Evolutionary conservation across 495 filamentous ascomycete species (phyloP), one percentile per base, ranked within the genome.

Genomic region (Penicillium crystallinum): DNA sequence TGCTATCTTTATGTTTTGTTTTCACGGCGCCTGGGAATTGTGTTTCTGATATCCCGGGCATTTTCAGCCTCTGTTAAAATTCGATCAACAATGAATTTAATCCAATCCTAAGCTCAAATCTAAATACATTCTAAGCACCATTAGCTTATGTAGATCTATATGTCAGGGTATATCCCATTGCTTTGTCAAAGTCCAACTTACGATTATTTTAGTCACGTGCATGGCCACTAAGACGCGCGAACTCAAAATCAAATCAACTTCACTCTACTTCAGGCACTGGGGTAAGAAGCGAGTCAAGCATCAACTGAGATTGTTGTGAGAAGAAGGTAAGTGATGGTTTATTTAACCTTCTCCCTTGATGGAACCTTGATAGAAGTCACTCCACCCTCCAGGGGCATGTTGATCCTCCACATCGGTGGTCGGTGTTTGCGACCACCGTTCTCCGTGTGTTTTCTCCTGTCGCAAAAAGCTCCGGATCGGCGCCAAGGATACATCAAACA

Each of bases 361-460:
- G n/a, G n/a, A n/a, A n/a, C n/a, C 22, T 36, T 34, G 31, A 14
- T 15, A 25, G 18, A 35, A 46, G 18, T n/a, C 35, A 41, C 19
- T 15, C 8, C 14, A 5, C 41, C 40, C 30, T 12, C 15, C 29
- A 31, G 27, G n/a, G 45, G 21, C 21, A 40, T 40, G 47, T 50
- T 50, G 48, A 39, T 46, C 41, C 15, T 46, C 51, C 27, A 14
- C 19, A 38, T 64, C 61, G 61, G 61, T 40, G 55, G 27, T 64
- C 61, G 61, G 60, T 58, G 54, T 30, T 63, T 63, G 46, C 21
- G 42, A 46, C 18, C 57, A 46, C 60, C 60, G 60, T 56, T 14
- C 59, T 52, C 59, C 59, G 59, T 37, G 23, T 23, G 10, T 27
- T 21, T n/a, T 40, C 31, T 22, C 5, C 22, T 2, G 22, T 27